A percentile compares a stretch with the other conserved stretches of the same genome.
Conservation (phyloP, 2,329 filamentous ascomycete genomes). For the Arthrobotrys megalospora region DNA sequence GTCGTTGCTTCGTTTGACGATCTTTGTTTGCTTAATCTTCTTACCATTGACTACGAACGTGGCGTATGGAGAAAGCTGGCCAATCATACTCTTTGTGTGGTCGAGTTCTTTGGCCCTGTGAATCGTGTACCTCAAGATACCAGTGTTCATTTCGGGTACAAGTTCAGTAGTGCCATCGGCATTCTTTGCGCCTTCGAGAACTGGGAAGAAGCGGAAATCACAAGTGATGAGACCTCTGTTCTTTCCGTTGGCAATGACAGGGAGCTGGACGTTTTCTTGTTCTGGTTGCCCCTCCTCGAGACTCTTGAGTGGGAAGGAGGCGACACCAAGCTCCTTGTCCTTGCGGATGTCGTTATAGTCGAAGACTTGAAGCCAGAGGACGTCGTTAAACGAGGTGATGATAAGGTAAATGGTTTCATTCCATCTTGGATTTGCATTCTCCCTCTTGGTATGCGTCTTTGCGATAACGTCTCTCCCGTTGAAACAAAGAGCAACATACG, state of each 20-base stretch:
- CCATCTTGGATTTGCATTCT: constrained; percentile 90
- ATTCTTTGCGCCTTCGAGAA: constrained; percentile 80
- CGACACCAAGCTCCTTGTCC: constrained; percentile 92
- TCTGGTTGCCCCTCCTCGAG: constrained; percentile 80
- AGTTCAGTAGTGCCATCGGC: constrained; percentile 84
- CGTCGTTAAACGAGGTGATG: constrained; percentile 89
- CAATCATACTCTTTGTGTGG: constrained; percentile 89
- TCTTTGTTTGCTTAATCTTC: constrained; percentile 88
- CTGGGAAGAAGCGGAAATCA: constrained; percentile 95
- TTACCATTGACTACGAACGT: constrained; percentile 90
- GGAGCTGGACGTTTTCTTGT: constrained; percentile 86
- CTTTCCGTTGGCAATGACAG: constrained; percentile 87
- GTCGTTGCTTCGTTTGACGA: constrained; percentile 96
- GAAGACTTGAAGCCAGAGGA: constrained; percentile 85
- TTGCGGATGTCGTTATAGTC: constrained; percentile 98
- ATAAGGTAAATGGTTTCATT: constrained; percentile 98
- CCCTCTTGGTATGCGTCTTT: constrained; percentile 87
- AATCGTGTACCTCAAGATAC: constrained; percentile 92
- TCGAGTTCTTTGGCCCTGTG: constrained; percentile 98
- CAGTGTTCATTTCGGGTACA: constrained; percentile 89
- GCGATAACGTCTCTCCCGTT: constrained; percentile 86
- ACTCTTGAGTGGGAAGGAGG: constrained; percentile 86
- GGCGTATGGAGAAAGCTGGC: constrained; percentile 91
- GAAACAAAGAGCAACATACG: constrained; percentile 87
- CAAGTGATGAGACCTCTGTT: constrained; percentile 82